These are phyloP conservation scores for Cladorrhinum samala DNA, from an alignment of 495 filamentous ascomycete species.

Conservation along the genomic window DNA sequence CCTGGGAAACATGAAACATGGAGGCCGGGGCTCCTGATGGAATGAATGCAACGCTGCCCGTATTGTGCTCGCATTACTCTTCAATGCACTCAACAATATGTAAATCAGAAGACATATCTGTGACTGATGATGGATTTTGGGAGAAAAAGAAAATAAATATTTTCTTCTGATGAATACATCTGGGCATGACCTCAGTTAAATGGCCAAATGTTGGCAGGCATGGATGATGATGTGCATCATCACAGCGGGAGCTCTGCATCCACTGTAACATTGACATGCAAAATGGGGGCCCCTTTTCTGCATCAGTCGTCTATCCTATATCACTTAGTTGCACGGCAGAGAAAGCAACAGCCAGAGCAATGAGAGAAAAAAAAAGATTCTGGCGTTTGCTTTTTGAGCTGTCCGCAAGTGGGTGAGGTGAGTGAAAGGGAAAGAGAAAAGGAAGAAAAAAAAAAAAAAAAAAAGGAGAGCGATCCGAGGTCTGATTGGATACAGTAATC, in stretches of 20 bases:
- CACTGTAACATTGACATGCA: background rate
- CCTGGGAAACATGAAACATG: constrained; percentile 7
- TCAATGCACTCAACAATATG: background rate
- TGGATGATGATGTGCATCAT: constrained; percentile 4
- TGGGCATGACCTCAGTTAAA: too few species aligned
- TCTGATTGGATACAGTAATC: background rate
- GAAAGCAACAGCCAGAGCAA: too few species aligned
- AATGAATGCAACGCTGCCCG: constrained; percentile 3
- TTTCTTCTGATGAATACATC: too few species aligned
- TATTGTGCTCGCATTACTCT: background rate
- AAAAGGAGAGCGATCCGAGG: background rate
- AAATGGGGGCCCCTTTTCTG: background rate
- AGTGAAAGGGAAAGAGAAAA: background rate
- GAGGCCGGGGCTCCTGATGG: background rate
- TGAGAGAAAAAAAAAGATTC: background rate
- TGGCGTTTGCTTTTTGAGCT: background rate
- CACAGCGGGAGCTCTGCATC: constrained; percentile 1
- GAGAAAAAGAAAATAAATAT: too few species aligned
- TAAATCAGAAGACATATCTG: background rate
- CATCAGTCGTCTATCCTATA: background rate
- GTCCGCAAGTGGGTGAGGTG: background rate
- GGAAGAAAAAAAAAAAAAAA: too few species aligned
- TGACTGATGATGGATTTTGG: too few species aligned
- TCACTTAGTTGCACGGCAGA: background rate
- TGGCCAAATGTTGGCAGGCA: too few species aligned